These are phyloP conservation scores for Alternaria arborescens DNA, from an alignment of 2,329 filamentous ascomycete genomes.

Conservation along the genomic window DNA sequence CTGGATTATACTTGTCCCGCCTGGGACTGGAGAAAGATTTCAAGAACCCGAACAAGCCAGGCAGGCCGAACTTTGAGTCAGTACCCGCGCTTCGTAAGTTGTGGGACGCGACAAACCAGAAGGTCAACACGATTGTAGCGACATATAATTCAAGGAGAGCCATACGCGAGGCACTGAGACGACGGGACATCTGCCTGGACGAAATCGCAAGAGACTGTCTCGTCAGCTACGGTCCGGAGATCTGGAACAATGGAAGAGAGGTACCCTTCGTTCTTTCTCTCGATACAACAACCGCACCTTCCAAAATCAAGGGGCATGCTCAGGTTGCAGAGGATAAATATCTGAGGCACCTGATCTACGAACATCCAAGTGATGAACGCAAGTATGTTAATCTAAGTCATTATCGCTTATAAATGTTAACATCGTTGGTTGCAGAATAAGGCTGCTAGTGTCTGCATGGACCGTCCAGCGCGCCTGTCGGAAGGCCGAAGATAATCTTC, in stretches of 20 bases:
- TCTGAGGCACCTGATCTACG: not conserved
- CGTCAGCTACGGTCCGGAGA: not conserved
- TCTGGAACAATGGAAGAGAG: not conserved
- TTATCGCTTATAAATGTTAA: not conserved
- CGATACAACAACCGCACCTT: not conserved
- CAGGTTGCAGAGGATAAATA: not conserved
- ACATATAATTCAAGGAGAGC: not conserved
- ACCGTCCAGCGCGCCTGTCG: slow-evolving; percentile 4
- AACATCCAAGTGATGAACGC: not conserved
- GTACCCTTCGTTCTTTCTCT: not conserved
- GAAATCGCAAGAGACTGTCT: not conserved
- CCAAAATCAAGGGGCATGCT: not conserved
- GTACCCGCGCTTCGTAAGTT: accelerated
- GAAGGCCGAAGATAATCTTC: not conserved
- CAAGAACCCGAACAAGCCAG: not conserved
- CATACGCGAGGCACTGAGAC: not conserved
- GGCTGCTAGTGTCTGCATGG: not conserved
- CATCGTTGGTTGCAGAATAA: not conserved
- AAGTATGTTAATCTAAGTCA: not conserved
- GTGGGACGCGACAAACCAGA: not conserved
- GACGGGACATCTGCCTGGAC: not conserved
- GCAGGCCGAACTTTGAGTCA: not conserved
- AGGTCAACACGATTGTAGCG: not conserved
- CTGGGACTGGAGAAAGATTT: not conserved
- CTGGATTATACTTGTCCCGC: not conserved